Conservation (phyloP, 1,139 yeast genomes). For the Protomyces macrosporus region DNA sequence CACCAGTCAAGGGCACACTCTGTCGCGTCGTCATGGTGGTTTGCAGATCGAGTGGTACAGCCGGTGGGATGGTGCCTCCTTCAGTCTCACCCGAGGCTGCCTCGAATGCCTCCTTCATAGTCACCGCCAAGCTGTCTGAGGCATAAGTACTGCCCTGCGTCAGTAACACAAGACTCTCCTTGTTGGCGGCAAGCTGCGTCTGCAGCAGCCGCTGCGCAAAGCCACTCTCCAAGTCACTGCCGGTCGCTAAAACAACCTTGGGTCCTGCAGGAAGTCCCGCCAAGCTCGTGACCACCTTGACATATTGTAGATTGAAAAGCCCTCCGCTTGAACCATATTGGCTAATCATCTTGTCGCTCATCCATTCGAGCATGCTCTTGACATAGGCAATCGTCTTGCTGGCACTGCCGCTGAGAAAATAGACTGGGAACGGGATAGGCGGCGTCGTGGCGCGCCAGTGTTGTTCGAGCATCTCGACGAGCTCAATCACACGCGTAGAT, state of each 20-base stretch:
- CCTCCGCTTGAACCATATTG: slow-evolving; percentile 72
- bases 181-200: slow-evolving; percentile 23
- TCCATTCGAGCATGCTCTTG: slow-evolving; percentile 89
- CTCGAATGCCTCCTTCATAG: slow-evolving; percentile 42
- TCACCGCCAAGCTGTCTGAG: slow-evolving; percentile 43
- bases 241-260: slow-evolving; percentile 76
- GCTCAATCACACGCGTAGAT: slow-evolving; percentile 77
- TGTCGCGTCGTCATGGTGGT: slow-evolving; percentile 26
- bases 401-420: slow-evolving; percentile 72
- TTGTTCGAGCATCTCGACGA: slow-evolving; percentile 63
- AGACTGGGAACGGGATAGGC: slow-evolving; percentile 54
- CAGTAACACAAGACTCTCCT: slow-evolving; percentile 44
- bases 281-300: slow-evolving; percentile 51
- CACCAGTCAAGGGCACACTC: slow-evolving; percentile 38
- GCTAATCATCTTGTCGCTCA: slow-evolving; percentile 72
- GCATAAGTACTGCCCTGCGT: slow-evolving; percentile 47
- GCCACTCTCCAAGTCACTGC: slow-evolving; percentile 62
- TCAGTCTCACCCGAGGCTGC: slow-evolving; percentile 31
- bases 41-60: slow-evolving; percentile 9
- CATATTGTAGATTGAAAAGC: slow-evolving; percentile 59
- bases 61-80: neutral
- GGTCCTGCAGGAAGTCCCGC: slow-evolving; percentile 61
- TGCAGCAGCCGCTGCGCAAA: slow-evolving; percentile 43
- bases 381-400: slow-evolving; percentile 76
- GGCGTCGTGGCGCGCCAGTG: slow-evolving; percentile 51